These are phyloP conservation scores for Betula pendula DNA, from an alignment of 306 rosid genomes.

Conservation along the genomic window DNA sequence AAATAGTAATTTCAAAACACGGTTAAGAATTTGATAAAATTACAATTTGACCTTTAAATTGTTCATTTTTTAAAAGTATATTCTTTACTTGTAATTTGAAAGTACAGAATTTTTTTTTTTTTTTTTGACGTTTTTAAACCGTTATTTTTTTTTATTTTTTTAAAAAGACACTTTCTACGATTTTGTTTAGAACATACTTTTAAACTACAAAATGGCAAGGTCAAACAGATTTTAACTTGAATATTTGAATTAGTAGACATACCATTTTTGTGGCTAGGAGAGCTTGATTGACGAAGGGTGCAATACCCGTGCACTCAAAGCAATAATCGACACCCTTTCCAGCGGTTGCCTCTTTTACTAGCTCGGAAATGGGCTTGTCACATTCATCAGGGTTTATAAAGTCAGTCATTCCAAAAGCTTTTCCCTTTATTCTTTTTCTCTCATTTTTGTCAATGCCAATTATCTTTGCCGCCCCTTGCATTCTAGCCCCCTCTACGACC, in stretches of 20 bases:
- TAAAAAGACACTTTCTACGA: too few relatives aligned
- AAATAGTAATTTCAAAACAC: too few relatives aligned
- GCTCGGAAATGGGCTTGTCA: conserved; percentile 34
- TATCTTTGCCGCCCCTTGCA: conserved; percentile 41
- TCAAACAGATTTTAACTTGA: too few relatives aligned
- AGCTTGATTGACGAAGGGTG: conserved; percentile 38
- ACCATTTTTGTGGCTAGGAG: conserved; percentile 54
- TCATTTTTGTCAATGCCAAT: conserved; percentile 56
- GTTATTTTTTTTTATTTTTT: too few relatives aligned
- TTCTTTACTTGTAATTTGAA: too few relatives aligned
- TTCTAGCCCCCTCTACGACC: conserved; percentile 48
- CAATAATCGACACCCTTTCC: conserved; percentile 64
- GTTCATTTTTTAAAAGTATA: too few relatives aligned
- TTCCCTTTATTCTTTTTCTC: conserved; percentile 36
- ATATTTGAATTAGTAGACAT: background rate
- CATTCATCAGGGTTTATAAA: conserved; percentile 39
- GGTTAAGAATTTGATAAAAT: too few relatives aligned
- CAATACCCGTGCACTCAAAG: conserved; percentile 52
- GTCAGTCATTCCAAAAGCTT: conserved; percentile 50
- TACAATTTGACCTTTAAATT: too few relatives aligned
- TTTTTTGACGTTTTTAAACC: too few relatives aligned
- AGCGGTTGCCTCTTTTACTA: conserved; percentile 39
- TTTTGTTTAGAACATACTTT: too few relatives aligned
- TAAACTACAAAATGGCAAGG: too few relatives aligned
- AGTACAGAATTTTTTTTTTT: too few relatives aligned